Conservation (phyloP, 2,329 filamentous ascomycete species). For the Parastagonospora nodorum region DNA sequence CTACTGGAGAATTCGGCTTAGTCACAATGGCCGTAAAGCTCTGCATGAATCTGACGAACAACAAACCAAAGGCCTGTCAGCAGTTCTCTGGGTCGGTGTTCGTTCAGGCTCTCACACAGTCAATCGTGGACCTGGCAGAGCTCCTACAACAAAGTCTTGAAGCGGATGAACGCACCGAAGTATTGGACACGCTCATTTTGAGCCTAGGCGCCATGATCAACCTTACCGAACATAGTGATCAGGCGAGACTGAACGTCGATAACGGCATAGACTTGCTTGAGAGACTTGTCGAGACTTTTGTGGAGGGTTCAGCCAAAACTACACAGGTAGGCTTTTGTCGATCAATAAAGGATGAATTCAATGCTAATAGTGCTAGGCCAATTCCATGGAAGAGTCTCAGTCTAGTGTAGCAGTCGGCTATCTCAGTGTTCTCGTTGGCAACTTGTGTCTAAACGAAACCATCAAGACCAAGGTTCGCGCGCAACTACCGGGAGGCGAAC, state of each 20-base stretch:
- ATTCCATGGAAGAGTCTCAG: slow-evolving; percentile 69
- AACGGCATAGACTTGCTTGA: slow-evolving; percentile 57
- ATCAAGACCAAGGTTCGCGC: slow-evolving; percentile 51
- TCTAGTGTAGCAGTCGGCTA: slow-evolving; percentile 87
- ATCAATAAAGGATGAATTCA: not conserved
- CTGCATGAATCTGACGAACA: slow-evolving; percentile 85
- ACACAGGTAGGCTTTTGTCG: slow-evolving; percentile 63
- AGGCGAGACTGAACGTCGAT: slow-evolving; percentile 51
- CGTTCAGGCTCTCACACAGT: slow-evolving; percentile 47
- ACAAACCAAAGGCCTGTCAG: slow-evolving; percentile 70
- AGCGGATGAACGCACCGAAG: slow-evolving; percentile 58
- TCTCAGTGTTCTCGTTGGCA: slow-evolving; percentile 81
- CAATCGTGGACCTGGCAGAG: slow-evolving; percentile 34
- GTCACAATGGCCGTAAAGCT: slow-evolving; percentile 66
- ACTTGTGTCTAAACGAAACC: slow-evolving; percentile 67
- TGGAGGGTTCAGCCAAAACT: slow-evolving; percentile 68
- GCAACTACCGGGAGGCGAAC: slow-evolving; percentile 52
- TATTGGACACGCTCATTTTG: slow-evolving; percentile 74
- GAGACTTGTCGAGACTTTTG: slow-evolving; percentile 67
- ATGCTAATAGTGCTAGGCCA: slow-evolving; percentile 48
- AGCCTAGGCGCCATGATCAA: slow-evolving; percentile 86
- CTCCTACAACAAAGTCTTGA: slow-evolving; percentile 32
- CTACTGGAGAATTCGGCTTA: slow-evolving; percentile 14
- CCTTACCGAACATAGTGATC: slow-evolving; percentile 75
- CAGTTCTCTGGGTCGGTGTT: slow-evolving; percentile 65